Conservation (phyloP, 495 filamentous ascomycete species). For the Aspergillus olivimuriae region DNA sequence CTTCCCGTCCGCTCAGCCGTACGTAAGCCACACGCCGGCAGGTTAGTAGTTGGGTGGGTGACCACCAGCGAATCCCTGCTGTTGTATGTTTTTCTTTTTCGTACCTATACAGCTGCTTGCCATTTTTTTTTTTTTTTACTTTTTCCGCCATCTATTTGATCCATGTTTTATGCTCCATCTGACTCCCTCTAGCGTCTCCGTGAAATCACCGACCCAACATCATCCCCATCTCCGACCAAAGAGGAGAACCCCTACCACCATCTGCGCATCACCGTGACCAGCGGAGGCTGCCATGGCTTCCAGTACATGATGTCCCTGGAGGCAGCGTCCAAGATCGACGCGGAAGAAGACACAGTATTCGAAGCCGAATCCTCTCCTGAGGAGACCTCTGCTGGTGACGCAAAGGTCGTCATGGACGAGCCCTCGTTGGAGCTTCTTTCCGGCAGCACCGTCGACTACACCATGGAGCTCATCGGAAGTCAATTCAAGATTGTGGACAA, state of each 20-base stretch:
- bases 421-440: conserved; percentile 83
- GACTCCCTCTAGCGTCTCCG: conserved; percentile 53
- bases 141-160: conserved; percentile 2
- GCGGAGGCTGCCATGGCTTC: conserved; percentile 94
- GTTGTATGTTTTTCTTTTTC: conserved; percentile 42
- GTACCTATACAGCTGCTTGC: too few relatives aligned
- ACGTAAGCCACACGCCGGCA: conserved; percentile 45
- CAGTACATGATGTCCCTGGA: conserved; percentile 92
- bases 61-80: conserved; percentile 45
- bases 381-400: conserved; percentile 37
- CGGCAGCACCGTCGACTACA: conserved; percentile 91
- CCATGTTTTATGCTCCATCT: neutral
- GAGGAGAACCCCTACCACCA: conserved; percentile 77
- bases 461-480: conserved; percentile 93
- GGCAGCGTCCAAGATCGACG: conserved; percentile 47
- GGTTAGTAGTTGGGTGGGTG: conserved; percentile 48
- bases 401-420: conserved; percentile 85
- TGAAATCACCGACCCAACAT: conserved; percentile 43
- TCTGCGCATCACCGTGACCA: conserved; percentile 83
- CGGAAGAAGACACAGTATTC: conserved; percentile 70
- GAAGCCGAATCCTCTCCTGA: conserved; percentile 25
- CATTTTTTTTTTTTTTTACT: conserved; percentile 29
- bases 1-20: conserved; percentile 46
- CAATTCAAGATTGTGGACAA: conserved; percentile 97
- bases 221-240: conserved; percentile 41